Evolutionary conservation across 441 rosid genomes (phyloP).

Genomic region (Viola pubescens): DNA sequence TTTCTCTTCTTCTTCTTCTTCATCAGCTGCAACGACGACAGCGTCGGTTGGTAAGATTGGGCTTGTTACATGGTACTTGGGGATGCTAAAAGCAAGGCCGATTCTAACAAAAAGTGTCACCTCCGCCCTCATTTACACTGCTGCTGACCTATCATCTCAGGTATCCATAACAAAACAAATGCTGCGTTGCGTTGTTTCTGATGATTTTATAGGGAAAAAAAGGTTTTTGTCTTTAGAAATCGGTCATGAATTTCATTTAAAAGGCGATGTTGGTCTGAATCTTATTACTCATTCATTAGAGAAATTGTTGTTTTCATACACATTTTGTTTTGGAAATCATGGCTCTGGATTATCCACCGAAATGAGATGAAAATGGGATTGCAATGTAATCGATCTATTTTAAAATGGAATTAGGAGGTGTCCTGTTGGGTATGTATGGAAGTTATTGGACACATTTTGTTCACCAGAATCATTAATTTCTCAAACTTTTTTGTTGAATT

Average conservation of each 20-base stretch:
- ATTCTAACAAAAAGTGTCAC: slow-evolving; percentile 68
- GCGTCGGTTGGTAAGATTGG: slow-evolving; percentile 28
- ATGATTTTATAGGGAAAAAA: background rate
- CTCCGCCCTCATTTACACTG: slow-evolving; percentile 51
- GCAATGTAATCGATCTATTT: too few species aligned
- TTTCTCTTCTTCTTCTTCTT: slow-evolving; percentile 21
- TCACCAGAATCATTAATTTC: too few species aligned
- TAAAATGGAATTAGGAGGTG: too few species aligned
- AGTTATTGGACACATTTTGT: too few species aligned
- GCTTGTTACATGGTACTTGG: slow-evolving; percentile 75
- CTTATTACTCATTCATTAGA: too few species aligned
- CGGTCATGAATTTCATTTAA: background rate
- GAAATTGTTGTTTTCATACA: too few species aligned
- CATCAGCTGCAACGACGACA: slow-evolving; percentile 1
- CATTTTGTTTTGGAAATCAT: too few species aligned
- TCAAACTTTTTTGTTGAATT: too few species aligned
- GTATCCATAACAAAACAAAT: slow-evolving; percentile 17
- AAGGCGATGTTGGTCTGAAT: too few species aligned
- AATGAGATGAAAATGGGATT: too few species aligned
- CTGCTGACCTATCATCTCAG: slow-evolving; percentile 93
- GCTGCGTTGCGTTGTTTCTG: background rate
- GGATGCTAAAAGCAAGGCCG: slow-evolving; percentile 71
- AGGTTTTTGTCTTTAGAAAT: background rate
- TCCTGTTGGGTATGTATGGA: too few species aligned
- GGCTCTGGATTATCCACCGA: too few species aligned